Base-by-base conservation (phyloP, 2,329 filamentous ascomycete genomes). In the Stachybotrys chartarum region DNA sequence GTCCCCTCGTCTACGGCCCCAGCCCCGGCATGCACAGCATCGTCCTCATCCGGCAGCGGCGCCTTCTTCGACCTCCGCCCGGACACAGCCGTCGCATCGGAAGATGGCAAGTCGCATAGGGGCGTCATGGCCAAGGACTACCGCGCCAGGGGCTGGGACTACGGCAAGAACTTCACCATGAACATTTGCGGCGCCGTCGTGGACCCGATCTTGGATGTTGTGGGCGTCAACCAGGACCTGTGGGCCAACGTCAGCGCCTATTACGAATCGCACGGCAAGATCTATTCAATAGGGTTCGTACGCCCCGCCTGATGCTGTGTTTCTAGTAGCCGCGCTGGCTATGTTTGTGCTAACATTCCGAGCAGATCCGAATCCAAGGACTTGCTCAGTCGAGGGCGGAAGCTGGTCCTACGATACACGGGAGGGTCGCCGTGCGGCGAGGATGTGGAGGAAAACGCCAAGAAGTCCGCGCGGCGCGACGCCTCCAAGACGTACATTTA, bases 171-270 rank as follows among this genome's bases (percentile, higher is more conserved):
- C 74, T 94, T 94, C 66, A 93, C 89, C 2, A 68, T 93, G 64
- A 94, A 94, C 72, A 86, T 94, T 63, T 94, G 90, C 74, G 85
- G 80, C 42, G 78, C 88, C 1, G 87, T 92, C n/a, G 80, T 91
- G 16, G 83, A 88, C 62, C 75, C 81, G 16, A 75, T 88, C 18
- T 74, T 79, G 48, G 76, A 83, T 58, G 81, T 88, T 10, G 78
- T 82, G 11, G 88, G 86, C n/a, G 69, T 92, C 4, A 78, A 84
- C 49, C 77, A 81, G 69, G 68, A 69, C 55, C 64, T 77, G 51
- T 90, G 85, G 85, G 76, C 75, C 71, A 92, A 93, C 63, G 82
- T 93, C 61, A 91, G 87, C 76, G 90, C 88, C 18, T 92, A 86
- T 66, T 94, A 93, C 67, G 78, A 81, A 66, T 75, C 77, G 51